Evolutionary conservation across 352 stramenopile genomes (phyloP), one percentile per base, ranked within the genome.

Genomic region (Pythium folliculosum): DNA sequence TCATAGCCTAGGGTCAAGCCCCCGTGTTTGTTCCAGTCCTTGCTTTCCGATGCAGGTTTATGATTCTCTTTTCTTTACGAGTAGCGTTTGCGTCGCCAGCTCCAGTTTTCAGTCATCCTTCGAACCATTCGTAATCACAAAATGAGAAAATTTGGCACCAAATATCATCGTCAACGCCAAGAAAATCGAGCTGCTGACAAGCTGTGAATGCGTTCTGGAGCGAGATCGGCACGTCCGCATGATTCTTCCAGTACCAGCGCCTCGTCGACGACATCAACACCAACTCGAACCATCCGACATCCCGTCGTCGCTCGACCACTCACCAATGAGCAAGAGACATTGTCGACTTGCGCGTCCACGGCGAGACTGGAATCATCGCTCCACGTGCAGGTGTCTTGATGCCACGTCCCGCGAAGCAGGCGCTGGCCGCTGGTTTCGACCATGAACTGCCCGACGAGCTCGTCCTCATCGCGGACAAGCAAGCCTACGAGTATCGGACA

Each of bases 81-180:
- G 14, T 49, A n/a, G 7, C 14, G 19, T 49, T 49, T 49, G 5
- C 43, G 13, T 8, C 16, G 12, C 35, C 35, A 40, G 12, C 6
- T 12, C 35, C 35, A n/a, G n/a, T n/a, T n/a, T n/a, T n/a, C n/a
- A n/a, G n/a, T 40, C 35, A 40, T 6, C 35, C 35, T 57, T 61
- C 56, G 47, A 65, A 55, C 58, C 58, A 65, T 4, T 57, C 45
- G 16, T 57, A 65, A 49, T 65, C 43, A 37, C 58, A 65, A 30
- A 65, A 65, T 3, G 58, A 65, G 27, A 65, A 65, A 30, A 65
- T 37, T 32, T 44, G 23, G n/a, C 30, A 25, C 56, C 56, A 63
- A 9, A 63, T 19, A 2, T 19, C 38, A 22, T 37, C 54, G 21
- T 49, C 37, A n/a, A 60, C 17, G 25, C 37, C 21, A 4, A 21